Evolutionary conservation across 2,329 filamentous ascomycete genomes (phyloP).

Genomic region (Fusarium sterilihyphosum): DNA sequence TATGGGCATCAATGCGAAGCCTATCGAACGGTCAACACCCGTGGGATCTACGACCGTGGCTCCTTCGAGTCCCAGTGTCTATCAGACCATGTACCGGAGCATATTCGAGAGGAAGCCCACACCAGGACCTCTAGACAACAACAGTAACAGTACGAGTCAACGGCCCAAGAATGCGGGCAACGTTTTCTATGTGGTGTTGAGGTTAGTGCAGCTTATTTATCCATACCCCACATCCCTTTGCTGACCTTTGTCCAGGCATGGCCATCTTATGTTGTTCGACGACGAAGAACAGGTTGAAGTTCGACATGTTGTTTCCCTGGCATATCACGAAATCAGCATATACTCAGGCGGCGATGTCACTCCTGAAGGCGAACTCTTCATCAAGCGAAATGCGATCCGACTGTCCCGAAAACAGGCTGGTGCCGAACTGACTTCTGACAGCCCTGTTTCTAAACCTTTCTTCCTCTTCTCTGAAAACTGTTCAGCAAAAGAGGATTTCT

Average conservation of each 20-base stretch:
- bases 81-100: slow-evolving; percentile 97
- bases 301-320: slow-evolving; percentile 91
- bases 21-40: slow-evolving; percentile 85
- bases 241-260: slow-evolving; percentile 68
- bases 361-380: slow-evolving; percentile 92
- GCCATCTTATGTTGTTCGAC: slow-evolving; percentile 97
- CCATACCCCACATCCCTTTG: slow-evolving; percentile 6
- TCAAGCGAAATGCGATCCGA: slow-evolving; percentile 91
- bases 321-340: slow-evolving; percentile 85
- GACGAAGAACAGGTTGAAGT: slow-evolving; percentile 96
- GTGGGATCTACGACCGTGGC: slow-evolving; percentile 79
- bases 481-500: slow-evolving; percentile 98
- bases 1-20: slow-evolving; percentile 91
- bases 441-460: slow-evolving; percentile 78
- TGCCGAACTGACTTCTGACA: slow-evolving; percentile 65
- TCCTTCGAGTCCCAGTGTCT: slow-evolving; percentile 89
- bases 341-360: slow-evolving; percentile 82
- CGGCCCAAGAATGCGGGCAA: slow-evolving; percentile 77
- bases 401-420: slow-evolving; percentile 72
- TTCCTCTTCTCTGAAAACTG: slow-evolving; percentile 95
- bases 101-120: slow-evolving; percentile 84
- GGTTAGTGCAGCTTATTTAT: slow-evolving; percentile 53
- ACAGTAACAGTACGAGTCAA: slow-evolving; percentile 59
- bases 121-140: slow-evolving; percentile 58
- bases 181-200: slow-evolving; percentile 90